phyloP scores from a whole-genome alignment of 2,329 filamentous ascomycete species.

The Byssothecium circinans region DNA sequence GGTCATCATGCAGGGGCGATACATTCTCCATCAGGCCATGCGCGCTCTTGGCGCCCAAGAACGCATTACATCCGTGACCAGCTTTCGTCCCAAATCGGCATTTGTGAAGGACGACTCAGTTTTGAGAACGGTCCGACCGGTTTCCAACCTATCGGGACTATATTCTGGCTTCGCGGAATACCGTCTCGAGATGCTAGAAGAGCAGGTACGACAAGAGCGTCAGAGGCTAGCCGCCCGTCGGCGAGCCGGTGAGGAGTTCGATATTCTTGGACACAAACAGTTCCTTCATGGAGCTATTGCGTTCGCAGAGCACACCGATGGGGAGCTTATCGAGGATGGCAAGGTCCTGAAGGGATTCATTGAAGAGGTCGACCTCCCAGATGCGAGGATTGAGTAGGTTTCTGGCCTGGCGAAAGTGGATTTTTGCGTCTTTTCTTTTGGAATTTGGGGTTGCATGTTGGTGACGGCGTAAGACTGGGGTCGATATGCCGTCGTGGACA shows the following conservation, averaged over 20 bases:
- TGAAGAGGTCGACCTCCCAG: constrained; percentile 23
- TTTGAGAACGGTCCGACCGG: constrained; percentile 60
- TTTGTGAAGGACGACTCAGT: constrained; percentile 61
- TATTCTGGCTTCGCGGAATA: constrained; percentile 66
- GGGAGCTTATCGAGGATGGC: constrained; percentile 37
- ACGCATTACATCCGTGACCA: constrained; percentile 67
- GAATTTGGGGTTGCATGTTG: no score
- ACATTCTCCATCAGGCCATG: constrained; percentile 67
- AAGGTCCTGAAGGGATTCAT: constrained; percentile 33
- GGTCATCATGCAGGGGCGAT: constrained; percentile 67
- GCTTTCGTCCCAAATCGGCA: constrained; percentile 62
- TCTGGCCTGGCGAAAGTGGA: no score
- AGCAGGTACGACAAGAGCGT: constrained; percentile 54
- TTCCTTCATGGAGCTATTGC: constrained; percentile 38
- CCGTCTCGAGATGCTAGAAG: constrained; percentile 64
- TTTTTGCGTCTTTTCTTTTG: no score
- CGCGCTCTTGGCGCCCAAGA: constrained; percentile 61
- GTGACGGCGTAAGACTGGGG: no score
- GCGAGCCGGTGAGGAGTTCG: constrained; percentile 33
- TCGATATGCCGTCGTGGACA: no score
- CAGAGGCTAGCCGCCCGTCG: constrained; percentile 43
- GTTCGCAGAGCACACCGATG: constrained; percentile 40
- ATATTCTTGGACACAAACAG: constrained; percentile 36
- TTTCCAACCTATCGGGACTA: constrained; percentile 60
- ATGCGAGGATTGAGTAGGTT: not conserved